These are phyloP conservation scores for Yamadazyma diddensiae DNA, from an alignment of 1,139 yeast genomes.

Conservation along the genomic window DNA sequence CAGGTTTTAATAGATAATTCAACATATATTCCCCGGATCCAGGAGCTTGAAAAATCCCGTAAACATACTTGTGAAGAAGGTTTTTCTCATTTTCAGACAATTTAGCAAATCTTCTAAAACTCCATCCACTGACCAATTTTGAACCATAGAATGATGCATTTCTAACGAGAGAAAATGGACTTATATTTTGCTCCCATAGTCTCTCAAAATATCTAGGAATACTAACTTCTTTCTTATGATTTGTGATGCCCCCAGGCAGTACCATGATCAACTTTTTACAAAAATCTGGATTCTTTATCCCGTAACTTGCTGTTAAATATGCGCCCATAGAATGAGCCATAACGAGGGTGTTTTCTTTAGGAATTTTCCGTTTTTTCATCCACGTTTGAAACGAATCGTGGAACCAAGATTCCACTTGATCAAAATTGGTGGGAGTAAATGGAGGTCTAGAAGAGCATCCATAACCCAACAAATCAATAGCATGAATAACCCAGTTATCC, in stretches of 20 bases:
- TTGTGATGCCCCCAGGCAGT: slow-evolving; percentile 65
- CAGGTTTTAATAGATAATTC: slow-evolving; percentile 66
- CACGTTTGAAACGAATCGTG: slow-evolving; percentile 49
- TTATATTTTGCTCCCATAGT: slow-evolving; percentile 68
- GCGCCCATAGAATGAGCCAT: slow-evolving; percentile 69
- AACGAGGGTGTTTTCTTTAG: slow-evolving; percentile 35
- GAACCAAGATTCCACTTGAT: slow-evolving; percentile 50
- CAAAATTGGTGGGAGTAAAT: slow-evolving; percentile 24
- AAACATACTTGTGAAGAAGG: slow-evolving; percentile 60
- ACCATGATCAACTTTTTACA: slow-evolving; percentile 50
- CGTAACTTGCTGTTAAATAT: slow-evolving; percentile 49
- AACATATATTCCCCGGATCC: slow-evolving; percentile 80
- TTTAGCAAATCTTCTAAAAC: slow-evolving; percentile 60
- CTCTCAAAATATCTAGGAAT: slow-evolving; percentile 64
- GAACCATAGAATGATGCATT: slow-evolving; percentile 67
- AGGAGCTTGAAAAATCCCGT: slow-evolving; percentile 64
- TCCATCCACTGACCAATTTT: slow-evolving; percentile 75
- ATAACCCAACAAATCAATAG: slow-evolving; percentile 72
- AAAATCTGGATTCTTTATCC: slow-evolving; percentile 41
- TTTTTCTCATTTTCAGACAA: slow-evolving; percentile 36
- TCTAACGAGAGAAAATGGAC: slow-evolving; percentile 68
- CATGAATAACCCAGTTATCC: slow-evolving; percentile 61
- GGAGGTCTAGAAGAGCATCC: slow-evolving; percentile 69
- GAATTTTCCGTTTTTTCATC: slow-evolving; percentile 33
- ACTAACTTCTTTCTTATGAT: slow-evolving; percentile 36